Evolutionary conservation across 768 basidiomycete genomes (phyloP), one percentile per base, ranked within the genome.

Genomic region (Saitozyma sp.): DNA sequence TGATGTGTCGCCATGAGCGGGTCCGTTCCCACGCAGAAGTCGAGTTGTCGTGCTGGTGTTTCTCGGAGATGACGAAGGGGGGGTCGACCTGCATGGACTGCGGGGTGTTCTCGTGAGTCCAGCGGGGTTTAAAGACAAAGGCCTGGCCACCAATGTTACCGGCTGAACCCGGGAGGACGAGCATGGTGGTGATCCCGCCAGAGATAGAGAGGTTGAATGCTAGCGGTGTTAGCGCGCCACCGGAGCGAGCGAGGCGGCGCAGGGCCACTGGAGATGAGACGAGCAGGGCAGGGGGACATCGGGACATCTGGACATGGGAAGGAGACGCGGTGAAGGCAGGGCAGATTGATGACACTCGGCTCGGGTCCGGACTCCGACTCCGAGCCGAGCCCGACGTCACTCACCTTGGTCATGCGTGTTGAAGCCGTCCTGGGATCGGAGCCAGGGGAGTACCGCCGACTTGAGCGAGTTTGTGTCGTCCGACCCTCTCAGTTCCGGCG

Each of bases 111-210:
- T 89, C 89, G 0, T 80, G 67, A 0, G 89, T 91, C n/a, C 83
- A 82, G 29, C 91, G 83, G 4, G 89, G 75, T 74, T 92, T 92
- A 72, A 91, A 89, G 41, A 86, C 81, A 73, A 89, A 90, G 0
- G 88, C 88, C 69, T 90, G 89, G 17, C 90, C 90, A 54, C 89
- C 92, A 55, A 80, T 78, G 50, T 69, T 69, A 42, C 69, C 59
- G 6, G 74, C 76, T 5, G 69, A 71, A 8, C 91, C 92, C 9
- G 92, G 90, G 4, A 93, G 80, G 46, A 94, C 82, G 68, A 91
- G 88, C 14, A 85, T 87, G 2, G 91, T 88, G 0, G 94, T 95
- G 41, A 95, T 88, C 13, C 92, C 94, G 10, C 92, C 92, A 3
- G 93, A 84, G 58, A 92, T 87, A 3, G 89, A 85, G 14, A 91